These are phyloP conservation scores for Polymyxa betae DNA, from an alignment of 208 protist species.

Conservation along the genomic window DNA sequence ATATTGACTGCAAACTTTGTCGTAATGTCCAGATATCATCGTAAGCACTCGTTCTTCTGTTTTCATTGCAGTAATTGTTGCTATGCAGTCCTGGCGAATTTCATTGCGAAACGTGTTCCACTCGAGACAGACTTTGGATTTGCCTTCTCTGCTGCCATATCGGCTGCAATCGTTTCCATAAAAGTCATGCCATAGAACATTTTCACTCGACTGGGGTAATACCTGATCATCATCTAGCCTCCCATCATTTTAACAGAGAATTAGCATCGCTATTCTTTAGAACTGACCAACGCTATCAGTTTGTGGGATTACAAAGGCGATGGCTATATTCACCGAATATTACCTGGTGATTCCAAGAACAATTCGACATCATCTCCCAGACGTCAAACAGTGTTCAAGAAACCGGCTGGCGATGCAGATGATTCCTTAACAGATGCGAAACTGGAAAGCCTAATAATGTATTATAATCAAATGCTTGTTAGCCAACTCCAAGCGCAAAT, in stretches of 20 bases:
- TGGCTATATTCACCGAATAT: slow-evolving; percentile 43
- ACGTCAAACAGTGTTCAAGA: not conserved
- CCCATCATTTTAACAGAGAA: not conserved
- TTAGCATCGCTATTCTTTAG: slow-evolving; percentile 38
- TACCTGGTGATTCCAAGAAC: not conserved
- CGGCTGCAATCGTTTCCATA: slow-evolving; percentile 50
- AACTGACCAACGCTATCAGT: not conserved
- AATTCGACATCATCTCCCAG: not conserved
- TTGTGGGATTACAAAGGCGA: slow-evolving; percentile 47
- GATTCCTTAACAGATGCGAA: not conserved
- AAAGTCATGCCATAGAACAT: slow-evolving; percentile 41
- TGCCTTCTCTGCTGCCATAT: slow-evolving; percentile 41
- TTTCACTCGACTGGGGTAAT: slow-evolving; percentile 3
- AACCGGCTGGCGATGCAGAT: not conserved
- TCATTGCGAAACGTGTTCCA: not conserved
- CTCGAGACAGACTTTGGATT: not conserved
- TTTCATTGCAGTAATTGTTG: not conserved
- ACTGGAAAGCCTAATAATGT: slow-evolving; percentile 15
- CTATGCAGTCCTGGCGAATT: not conserved
- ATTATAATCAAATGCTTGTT: slow-evolving; percentile 47
- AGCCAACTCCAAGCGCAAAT: slow-evolving; percentile 5
- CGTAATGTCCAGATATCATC: not conserved
- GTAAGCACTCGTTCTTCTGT: not conserved
- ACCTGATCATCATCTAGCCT: not conserved
- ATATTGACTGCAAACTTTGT: not conserved